Evolutionary conservation across 495 filamentous ascomycete species (phyloP), one percentile per base, ranked within the genome.

Genomic region (Cairneyella variabilis): DNA sequence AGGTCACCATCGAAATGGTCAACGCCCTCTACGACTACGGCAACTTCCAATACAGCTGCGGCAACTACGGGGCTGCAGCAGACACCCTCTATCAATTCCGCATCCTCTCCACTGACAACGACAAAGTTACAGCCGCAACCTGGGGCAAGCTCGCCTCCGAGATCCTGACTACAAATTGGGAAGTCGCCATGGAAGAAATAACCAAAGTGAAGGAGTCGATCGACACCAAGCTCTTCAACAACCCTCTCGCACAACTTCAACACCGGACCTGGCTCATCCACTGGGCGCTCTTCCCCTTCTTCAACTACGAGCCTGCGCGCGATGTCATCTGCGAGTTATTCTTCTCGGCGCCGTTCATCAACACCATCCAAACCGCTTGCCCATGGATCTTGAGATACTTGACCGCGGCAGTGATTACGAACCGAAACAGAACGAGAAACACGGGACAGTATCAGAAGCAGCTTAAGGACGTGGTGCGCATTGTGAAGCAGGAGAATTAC

Each of bases 201-300:
- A 81, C 86, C 51, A 95, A 92, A 71, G 85, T 96, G 40, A 92
- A 93, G 73, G 93, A 98, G 66, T 77, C 76, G 48, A 96, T 97
- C 69, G 92, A 98, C 66, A 83, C 79, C 28, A 85, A 88, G 67
- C 82, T 97, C 43, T 95, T 95, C 81, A 91, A 87, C 79, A 96
- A 95, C 77, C 90, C 95, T 10, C 77, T 97, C 48, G 91, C 84
- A 23, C 93, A 98, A 72, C 86, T 98, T 25, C 83, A 88, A 64
- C 91, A 96, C 75, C 89, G 95, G 55, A 92, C 90, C 26, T 95
- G 91, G 89, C 79, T 98, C 61, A 88, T 96, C 66, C 95, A 97
- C 84, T 98, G 93, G 93, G 84, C 87, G 37, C 82, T 98, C 52
- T 98, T 97, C 82, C 93, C 95, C 50, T 92, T 96, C 77, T 98